Percentiles rank a stretch among this genome's conserved stretches.
Evolutionary conservation across 257 asterid species (phyloP).

Genomic region (Solanum bulbocastanum): DNA sequence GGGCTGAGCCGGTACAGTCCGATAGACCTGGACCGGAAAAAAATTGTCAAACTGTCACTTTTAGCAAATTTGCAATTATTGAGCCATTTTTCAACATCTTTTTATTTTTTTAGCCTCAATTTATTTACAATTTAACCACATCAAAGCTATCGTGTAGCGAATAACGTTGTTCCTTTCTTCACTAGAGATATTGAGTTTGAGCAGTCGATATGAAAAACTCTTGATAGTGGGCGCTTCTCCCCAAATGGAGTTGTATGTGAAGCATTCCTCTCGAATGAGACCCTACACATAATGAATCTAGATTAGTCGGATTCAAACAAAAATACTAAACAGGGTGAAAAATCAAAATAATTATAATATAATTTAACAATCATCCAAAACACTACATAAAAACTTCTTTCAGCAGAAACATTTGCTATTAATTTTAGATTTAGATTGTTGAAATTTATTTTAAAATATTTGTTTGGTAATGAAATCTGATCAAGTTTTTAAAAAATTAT

Average conservation of each 20-base stretch:
- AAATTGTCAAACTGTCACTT: background rate
- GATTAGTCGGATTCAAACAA: accelerated
- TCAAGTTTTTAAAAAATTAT: too few species aligned
- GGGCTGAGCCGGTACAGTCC: background rate
- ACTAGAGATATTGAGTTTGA: background rate
- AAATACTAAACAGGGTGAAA: accelerated
- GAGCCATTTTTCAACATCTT: background rate
- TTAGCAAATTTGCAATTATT: background rate
- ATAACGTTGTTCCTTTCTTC: too few species aligned
- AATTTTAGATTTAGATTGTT: too few species aligned
- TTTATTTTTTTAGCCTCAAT: background rate
- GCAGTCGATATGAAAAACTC: accelerated
- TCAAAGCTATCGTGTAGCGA: too few species aligned
- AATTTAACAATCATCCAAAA: too few species aligned
- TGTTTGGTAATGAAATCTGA: too few species aligned
- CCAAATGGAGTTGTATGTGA: background rate
- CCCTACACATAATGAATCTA: accelerated
- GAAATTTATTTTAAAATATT: too few species aligned
- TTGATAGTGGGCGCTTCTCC: background rate
- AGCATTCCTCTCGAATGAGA: background rate
- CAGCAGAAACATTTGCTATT: too few species aligned
- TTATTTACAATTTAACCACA: background rate
- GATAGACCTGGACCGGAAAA: background rate
- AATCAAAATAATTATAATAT: too few species aligned
- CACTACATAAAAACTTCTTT: too few species aligned